phyloP scores from a whole-genome alignment of 2,329 filamentous ascomycete genomes.

The Bipolaris gigantea region DNA sequence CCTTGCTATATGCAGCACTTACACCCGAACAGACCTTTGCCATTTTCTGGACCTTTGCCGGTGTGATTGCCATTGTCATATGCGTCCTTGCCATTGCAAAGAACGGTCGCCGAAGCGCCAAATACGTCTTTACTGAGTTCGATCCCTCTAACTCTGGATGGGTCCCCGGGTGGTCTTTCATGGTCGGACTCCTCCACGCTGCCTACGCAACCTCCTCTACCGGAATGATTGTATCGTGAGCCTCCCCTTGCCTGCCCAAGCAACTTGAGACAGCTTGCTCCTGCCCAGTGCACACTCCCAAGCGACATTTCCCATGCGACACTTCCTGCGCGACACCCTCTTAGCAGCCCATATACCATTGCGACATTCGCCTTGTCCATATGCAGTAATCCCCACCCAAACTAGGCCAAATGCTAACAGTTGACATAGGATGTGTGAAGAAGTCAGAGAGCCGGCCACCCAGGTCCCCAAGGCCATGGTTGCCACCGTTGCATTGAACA shows the following conservation, averaged over 20 bases:
- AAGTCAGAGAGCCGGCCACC: conserved; percentile 65
- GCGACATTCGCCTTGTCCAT: conserved; percentile 21
- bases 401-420: conserved; percentile 30
- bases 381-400: conserved; percentile 17
- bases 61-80: conserved; percentile 66
- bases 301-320: conserved; percentile 23
- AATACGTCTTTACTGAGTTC: conserved; percentile 69
- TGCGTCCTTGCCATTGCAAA: conserved; percentile 68
- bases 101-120: conserved; percentile 64
- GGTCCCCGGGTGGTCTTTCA: conserved; percentile 72
- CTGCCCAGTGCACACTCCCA: conserved; percentile 25
- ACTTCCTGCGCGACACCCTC: conserved; percentile 18
- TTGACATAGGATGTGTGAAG: conserved; percentile 68
- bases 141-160: conserved; percentile 67
- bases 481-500: conserved; percentile 66
- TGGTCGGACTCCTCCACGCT: conserved; percentile 70
- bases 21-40: conserved; percentile 61
- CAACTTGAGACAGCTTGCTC: conserved; percentile 25
- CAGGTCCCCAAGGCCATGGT: conserved; percentile 77
- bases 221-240: conserved; percentile 78
- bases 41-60: conserved; percentile 74
- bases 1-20: conserved; percentile 27
- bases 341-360: conserved; percentile 19
- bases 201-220: conserved; percentile 75
- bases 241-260: conserved; percentile 38